Percentiles rank a stretch among this genome's conserved stretches.
Evolutionary conservation across 192 early-diverging fungal species (phyloP).

Genomic region (Geranomyces michiganensis): DNA sequence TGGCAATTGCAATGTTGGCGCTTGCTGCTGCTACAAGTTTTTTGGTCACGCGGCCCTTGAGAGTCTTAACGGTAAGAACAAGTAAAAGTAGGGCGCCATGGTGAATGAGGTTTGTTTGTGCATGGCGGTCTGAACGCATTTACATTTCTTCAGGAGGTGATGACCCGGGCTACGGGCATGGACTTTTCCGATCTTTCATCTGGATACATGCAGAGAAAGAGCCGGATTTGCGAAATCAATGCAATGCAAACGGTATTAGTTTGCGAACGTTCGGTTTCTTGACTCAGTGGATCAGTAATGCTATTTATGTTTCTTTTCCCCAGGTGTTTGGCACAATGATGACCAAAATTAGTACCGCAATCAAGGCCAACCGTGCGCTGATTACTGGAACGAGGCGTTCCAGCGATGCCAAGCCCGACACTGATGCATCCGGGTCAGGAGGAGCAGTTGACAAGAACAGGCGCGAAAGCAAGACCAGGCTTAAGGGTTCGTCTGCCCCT

Average conservation of each 20-base stretch:
- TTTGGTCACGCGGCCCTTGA: conserved; percentile 7
- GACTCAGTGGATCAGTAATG: too few species aligned
- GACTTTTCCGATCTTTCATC: conserved; percentile 7
- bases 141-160: not conserved
- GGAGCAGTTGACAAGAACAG: too few species aligned
- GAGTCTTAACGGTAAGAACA: not conserved
- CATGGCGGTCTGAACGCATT: too few species aligned
- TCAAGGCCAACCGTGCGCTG: not conserved
- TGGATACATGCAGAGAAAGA: not conserved
- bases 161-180: conserved; percentile 9
- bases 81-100: not conserved
- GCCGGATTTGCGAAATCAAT: not conserved
- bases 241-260: conserved; percentile 9
- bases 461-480: too few species aligned
- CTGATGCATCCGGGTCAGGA: too few species aligned
- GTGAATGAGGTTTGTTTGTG: too few species aligned
- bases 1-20: conserved; percentile 1
- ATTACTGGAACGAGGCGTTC: not conserved
- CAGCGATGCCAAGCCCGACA: too few species aligned
- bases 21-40: conserved; percentile 2
- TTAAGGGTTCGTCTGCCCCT: too few species aligned
- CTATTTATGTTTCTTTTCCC: too few species aligned
- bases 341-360: not conserved
- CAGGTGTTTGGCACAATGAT: not conserved
- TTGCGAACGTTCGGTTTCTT: too few species aligned